phyloP scores from a whole-genome alignment of 176 grass and related monocot genomes.

The Typha latifolia region DNA sequence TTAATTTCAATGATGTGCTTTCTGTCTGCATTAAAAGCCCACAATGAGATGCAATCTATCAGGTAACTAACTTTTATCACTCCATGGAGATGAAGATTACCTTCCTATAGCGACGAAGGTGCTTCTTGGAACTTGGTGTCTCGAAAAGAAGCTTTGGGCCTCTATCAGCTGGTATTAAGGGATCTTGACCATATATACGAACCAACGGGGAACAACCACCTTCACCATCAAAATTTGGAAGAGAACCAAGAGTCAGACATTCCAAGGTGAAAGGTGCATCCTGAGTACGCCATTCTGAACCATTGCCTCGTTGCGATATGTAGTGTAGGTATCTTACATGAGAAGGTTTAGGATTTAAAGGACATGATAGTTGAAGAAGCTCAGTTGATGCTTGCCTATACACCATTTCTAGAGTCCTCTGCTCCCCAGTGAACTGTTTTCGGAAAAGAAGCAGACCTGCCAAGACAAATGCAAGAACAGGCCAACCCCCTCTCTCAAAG shows the following conservation, averaged over 20 bases:
- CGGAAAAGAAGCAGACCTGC: constrained; percentile 81
- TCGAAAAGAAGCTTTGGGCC: constrained; percentile 68
- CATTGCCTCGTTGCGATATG: constrained; percentile 70
- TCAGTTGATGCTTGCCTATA: constrained; percentile 92
- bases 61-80: no score
- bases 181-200: constrained; percentile 69
- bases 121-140: constrained; percentile 59
- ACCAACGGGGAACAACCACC: constrained; percentile 69
- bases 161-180: constrained; percentile 48
- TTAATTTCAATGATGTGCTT: constrained; percentile 25
- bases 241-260: constrained; percentile 41
- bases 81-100: constrained; percentile 22
- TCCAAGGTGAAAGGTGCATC: constrained; percentile 52
- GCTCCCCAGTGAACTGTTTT: constrained; percentile 71
- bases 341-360: constrained; percentile 86
- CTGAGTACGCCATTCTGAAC: constrained; percentile 66
- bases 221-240: constrained; percentile 63
- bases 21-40: constrained; percentile 40
- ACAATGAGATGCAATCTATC: background rate
- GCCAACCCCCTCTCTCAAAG: constrained; percentile 92
- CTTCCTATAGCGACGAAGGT: constrained; percentile 64
- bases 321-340: constrained; percentile 94
- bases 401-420: constrained; percentile 94
- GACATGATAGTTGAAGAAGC: constrained; percentile 70
- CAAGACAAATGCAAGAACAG: constrained; percentile 86